A percentile compares a stretch with the other conserved stretches of the same genome.
phyloP scores from a whole-genome alignment of 768 basidiomycete species.

The Termitomyces sp. region DNA sequence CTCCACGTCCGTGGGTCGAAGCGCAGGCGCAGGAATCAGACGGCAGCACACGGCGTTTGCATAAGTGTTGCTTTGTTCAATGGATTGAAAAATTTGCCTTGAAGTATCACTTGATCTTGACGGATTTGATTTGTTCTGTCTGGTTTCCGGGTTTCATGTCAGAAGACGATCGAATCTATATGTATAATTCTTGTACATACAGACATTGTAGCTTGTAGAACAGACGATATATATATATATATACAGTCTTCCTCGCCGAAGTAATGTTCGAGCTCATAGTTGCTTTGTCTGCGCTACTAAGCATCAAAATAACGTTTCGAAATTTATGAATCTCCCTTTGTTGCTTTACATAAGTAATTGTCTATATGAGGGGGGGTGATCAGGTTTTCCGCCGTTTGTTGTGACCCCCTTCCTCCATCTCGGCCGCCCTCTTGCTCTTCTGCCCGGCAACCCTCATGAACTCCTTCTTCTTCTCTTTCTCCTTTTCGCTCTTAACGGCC shows the following conservation, averaged over 20 bases:
- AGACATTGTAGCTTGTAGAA: neutral
- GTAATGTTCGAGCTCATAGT: neutral
- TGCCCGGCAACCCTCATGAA: slow-evolving; percentile 67
- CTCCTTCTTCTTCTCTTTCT: slow-evolving; percentile 73
- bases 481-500: slow-evolving; percentile 54
- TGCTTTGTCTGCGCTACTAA: neutral
- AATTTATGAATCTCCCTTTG: neutral
- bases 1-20: slow-evolving; percentile 7
- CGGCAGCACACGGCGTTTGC: neutral
- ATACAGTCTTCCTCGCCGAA: neutral
- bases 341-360: too few species aligned
- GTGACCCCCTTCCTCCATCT: slow-evolving; percentile 46
- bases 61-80: neutral
- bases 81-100: neutral
- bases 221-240: neutral
- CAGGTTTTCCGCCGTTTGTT: slow-evolving; percentile 48
- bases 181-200: slow-evolving; percentile 8
- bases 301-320: too few species aligned
- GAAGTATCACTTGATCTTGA: neutral
- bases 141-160: neutral
- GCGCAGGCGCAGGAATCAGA: neutral
- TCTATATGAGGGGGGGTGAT: neutral
- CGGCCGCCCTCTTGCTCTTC: slow-evolving; percentile 64
- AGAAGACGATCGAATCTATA: neutral
- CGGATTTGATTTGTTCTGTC: neutral